These are phyloP conservation scores for Fraxinus cuspidata DNA, from an alignment of 257 asterid species.

Conservation along the genomic window DNA sequence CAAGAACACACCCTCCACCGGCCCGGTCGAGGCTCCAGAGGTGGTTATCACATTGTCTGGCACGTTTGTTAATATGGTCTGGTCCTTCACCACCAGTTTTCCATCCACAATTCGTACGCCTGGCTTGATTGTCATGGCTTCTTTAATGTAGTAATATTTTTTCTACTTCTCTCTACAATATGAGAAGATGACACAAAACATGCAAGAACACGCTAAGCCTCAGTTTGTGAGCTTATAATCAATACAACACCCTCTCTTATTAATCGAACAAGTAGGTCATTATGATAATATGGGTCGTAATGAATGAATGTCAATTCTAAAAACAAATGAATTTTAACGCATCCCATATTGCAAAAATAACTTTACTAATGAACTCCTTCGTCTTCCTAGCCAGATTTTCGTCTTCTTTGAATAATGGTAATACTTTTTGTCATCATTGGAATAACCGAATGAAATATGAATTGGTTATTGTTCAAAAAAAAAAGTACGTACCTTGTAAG, in stretches of 20 bases:
- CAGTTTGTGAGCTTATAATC: no score
- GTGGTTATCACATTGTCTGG: conserved; percentile 54
- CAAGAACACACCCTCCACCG: conserved; percentile 45
- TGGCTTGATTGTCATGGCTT: conserved; percentile 52
- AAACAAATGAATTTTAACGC: neutral
- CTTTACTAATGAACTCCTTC: neutral
- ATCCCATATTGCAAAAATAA: neutral
- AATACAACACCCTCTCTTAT: no score
- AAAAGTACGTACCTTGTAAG: conserved; percentile 35
- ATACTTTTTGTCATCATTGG: neutral
- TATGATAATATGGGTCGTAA: no score
- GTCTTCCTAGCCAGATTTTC: neutral
- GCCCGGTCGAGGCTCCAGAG: conserved; percentile 48
- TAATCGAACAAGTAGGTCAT: no score
- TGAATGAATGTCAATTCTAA: no score
- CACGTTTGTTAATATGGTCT: conserved; percentile 43
- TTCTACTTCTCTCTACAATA: conserved; percentile 24
- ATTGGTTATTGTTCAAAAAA: neutral
- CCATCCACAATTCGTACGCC: conserved; percentile 40
- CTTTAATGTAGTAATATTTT: neutral
- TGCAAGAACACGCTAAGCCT: no score
- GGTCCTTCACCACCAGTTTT: conserved; percentile 49
- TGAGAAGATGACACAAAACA: neutral
- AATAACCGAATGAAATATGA: neutral
- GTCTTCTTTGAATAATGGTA: no score